phyloP scores from a whole-genome alignment of 345 rosid genomes.

The Hibiscus trionum region DNA sequence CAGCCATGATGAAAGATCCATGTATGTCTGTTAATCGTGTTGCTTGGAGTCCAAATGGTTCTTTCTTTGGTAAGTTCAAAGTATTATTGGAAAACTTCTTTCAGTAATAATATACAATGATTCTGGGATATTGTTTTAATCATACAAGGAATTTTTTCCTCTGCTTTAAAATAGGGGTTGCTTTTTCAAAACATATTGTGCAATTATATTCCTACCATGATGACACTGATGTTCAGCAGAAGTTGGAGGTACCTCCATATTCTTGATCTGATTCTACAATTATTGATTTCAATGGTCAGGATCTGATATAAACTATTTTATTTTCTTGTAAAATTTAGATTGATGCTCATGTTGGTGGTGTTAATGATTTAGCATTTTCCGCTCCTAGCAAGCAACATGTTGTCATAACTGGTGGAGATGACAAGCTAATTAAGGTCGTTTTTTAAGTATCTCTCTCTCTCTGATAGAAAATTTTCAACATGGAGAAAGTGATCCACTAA shows the following conservation, averaged over 20 bases:
- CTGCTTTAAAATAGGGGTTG: conserved; percentile 46
- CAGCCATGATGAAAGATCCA: conserved; percentile 32
- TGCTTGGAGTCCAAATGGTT: conserved; percentile 50
- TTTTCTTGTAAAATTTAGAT: conserved; percentile 28
- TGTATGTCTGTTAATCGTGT: conserved; percentile 33
- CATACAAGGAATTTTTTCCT: conserved; percentile 3
- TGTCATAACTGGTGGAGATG: conserved; percentile 60
- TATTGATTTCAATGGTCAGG: neutral
- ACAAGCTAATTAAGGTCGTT: conserved; percentile 49
- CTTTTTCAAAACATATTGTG: conserved; percentile 74
- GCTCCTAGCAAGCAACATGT: conserved; percentile 46
- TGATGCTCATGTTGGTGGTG: conserved; percentile 62
- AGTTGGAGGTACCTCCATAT: conserved; percentile 37
- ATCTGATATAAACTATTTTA: neutral
- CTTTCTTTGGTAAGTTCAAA: conserved; percentile 37
- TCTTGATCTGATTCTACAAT: neutral
- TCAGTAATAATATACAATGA: neutral
- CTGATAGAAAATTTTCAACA: neutral
- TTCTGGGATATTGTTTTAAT: neutral
- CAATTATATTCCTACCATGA: conserved; percentile 59
- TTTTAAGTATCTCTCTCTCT: neutral
- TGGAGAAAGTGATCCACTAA: neutral
- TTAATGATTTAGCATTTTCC: conserved; percentile 56
- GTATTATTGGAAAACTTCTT: neutral
- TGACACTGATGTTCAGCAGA: conserved; percentile 38